These are phyloP conservation scores for Grosmannia penicillata DNA, from an alignment of 2,329 filamentous ascomycete genomes.

Conservation along the genomic window DNA sequence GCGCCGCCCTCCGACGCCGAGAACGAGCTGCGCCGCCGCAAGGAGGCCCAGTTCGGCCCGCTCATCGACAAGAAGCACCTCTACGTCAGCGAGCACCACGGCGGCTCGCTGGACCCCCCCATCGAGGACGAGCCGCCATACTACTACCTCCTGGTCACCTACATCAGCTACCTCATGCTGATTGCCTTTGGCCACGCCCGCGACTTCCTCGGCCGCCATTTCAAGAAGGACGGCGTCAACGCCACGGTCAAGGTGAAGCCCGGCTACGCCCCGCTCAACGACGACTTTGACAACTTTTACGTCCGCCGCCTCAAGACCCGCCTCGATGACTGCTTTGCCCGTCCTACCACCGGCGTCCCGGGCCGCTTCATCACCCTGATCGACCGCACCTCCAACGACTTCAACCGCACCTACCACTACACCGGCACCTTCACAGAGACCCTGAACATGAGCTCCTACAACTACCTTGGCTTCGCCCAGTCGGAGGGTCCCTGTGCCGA, in stretches of 20 bases:
- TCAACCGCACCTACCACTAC: slow-evolving; percentile 79
- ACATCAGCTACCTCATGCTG: slow-evolving; percentile 92
- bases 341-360: slow-evolving; percentile 83
- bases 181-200: slow-evolving; percentile 91
- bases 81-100: slow-evolving; percentile 79
- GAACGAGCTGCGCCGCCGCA: slow-evolving; percentile 55
- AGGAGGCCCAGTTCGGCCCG: slow-evolving; percentile 85
- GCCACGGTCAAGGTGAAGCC: slow-evolving; percentile 67
- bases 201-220: slow-evolving; percentile 96
- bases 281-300: slow-evolving; percentile 98
- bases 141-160: slow-evolving; percentile 93
- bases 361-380: slow-evolving; percentile 87
- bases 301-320: slow-evolving; percentile 82
- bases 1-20: slow-evolving; percentile 79
- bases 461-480: slow-evolving; percentile 96
- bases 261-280: slow-evolving; percentile 89
- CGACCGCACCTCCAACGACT: slow-evolving; percentile 80
- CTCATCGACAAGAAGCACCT: slow-evolving; percentile 66
- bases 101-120: slow-evolving; percentile 64
- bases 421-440: slow-evolving; percentile 88
- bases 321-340: slow-evolving; percentile 92
- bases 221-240: slow-evolving; percentile 70
- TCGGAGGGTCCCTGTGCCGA: slow-evolving; percentile 95
- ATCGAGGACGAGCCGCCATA: slow-evolving; percentile 93
- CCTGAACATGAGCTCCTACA: slow-evolving; percentile 98